Percentiles rank a stretch among this genome's conserved stretches.
These are phyloP conservation scores for Carex parvula DNA, from an alignment of 176 grass and related monocot species.

Conservation along the genomic window DNA sequence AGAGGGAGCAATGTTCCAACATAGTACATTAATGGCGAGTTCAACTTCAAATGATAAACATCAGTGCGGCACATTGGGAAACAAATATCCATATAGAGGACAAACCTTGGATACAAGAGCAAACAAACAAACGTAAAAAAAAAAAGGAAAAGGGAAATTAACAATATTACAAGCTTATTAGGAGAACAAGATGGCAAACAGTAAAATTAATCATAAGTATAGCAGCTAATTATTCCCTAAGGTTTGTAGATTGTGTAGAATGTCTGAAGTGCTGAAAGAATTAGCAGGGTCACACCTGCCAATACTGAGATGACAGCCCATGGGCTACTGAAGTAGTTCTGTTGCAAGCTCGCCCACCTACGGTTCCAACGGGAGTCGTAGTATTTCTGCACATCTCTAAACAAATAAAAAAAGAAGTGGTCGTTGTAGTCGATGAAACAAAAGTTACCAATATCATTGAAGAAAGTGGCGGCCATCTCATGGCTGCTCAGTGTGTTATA, in stretches of 20 bases:
- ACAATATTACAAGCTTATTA: too few species aligned
- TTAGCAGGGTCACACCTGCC: not conserved
- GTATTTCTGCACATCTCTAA: not conserved
- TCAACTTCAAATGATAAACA: too few species aligned
- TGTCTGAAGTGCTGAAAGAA: not conserved
- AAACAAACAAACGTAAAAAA: too few species aligned
- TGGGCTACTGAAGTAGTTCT: constrained; percentile 8
- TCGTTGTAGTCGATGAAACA: not conserved
- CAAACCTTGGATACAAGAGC: too few species aligned
- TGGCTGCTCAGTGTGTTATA: not conserved
- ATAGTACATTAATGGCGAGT: too few species aligned
- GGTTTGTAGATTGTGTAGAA: not conserved
- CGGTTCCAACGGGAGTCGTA: not conserved
- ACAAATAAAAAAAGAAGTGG: not conserved
- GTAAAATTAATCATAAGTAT: too few species aligned
- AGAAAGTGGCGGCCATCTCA: constrained; percentile 4
- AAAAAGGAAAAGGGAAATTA: too few species aligned
- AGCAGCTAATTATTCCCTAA: too few species aligned
- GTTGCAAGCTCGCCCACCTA: not conserved
- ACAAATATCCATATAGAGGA: too few species aligned
- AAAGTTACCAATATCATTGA: constrained; percentile 4
- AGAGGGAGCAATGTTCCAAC: too few species aligned
- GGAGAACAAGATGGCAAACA: too few species aligned
- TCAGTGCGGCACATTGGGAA: too few species aligned
- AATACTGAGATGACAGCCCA: not conserved